These are phyloP conservation scores for Phylloporus arenicola DNA, from an alignment of 768 basidiomycete species.

Conservation along the genomic window DNA sequence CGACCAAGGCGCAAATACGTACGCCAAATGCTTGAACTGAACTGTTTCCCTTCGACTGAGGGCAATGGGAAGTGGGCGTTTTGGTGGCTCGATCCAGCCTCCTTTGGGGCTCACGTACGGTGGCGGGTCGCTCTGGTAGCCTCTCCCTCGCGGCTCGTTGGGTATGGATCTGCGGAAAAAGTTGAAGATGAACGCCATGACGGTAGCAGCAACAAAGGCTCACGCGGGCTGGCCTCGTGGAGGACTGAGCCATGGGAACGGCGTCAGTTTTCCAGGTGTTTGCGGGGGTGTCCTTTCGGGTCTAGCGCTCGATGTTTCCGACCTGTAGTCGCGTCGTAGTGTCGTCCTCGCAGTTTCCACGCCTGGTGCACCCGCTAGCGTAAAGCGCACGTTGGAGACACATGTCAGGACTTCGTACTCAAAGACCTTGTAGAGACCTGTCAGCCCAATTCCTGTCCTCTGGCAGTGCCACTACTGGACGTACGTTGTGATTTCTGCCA, in stretches of 20 bases:
- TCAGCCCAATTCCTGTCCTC: not conserved
- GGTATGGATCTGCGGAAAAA: not conserved
- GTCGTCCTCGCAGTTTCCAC: not conserved
- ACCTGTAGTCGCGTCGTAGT: not conserved
- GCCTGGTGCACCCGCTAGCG: not conserved
- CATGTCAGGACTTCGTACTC: constrained; percentile 23
- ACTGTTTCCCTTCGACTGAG: constrained; percentile 11
- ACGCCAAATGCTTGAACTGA: constrained; percentile 17
- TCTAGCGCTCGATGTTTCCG: not conserved
- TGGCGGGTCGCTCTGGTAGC: constrained; percentile 2
- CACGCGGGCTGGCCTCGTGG: constrained; percentile 6
- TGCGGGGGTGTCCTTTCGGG: not conserved
- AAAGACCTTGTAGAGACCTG: constrained; percentile 4
- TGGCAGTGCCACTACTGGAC: not conserved
- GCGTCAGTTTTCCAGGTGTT: not conserved
- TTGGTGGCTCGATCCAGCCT: constrained; percentile 12
- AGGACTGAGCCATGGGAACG: constrained; percentile 7
- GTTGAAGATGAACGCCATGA: not conserved
- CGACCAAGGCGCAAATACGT: not conserved
- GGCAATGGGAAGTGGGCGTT: constrained; percentile 1
- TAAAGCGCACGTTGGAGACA: constrained; percentile 15
- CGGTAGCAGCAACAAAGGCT: not conserved
- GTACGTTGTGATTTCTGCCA: constrained; percentile 10
- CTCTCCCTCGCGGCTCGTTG: not conserved
- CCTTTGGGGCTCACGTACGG: constrained; percentile 11